A percentile compares a stretch with the other conserved stretches of the same genome.
These are phyloP conservation scores for Rhizophora mangle DNA, from an alignment of 345 rosid genomes.

Conservation along the genomic window DNA sequence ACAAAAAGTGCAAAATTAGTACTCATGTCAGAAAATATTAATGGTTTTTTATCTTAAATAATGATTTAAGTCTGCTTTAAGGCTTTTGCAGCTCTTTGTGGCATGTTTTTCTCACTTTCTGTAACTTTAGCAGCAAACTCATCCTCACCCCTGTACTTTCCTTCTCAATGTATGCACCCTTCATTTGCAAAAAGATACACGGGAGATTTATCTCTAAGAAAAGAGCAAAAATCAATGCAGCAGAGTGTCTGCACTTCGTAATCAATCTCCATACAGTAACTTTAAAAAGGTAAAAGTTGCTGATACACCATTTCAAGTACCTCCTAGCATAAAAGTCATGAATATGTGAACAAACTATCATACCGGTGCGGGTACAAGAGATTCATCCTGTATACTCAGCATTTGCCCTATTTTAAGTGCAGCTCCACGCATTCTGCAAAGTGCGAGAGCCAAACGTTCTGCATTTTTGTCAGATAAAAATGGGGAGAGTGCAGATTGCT, in stretches of 20 bases:
- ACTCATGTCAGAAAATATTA: no score
- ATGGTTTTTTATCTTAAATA: background rate
- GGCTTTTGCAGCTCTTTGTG: background rate
- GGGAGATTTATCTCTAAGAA: no score
- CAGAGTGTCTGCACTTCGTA: background rate
- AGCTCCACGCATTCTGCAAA: conserved; percentile 99
- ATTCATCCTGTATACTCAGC: conserved; percentile 97
- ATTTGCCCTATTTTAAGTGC: conserved; percentile 95
- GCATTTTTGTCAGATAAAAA: conserved; percentile 81
- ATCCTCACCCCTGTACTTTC: background rate
- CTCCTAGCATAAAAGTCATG: background rate
- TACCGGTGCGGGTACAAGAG: conserved; percentile 98
- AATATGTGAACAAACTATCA: background rate
- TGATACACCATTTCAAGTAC: background rate
- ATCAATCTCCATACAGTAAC: background rate
- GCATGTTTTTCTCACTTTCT: background rate
- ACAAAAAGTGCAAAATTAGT: no score
- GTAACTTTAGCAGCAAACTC: background rate
- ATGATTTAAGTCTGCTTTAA: background rate
- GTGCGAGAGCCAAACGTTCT: conserved; percentile 82
- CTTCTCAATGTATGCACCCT: background rate
- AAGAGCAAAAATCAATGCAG: background rate
- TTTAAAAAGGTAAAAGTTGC: background rate
- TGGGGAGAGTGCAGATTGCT: conserved; percentile 68
- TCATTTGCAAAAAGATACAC: no score